phyloP scores from a whole-genome alignment of 2,329 filamentous ascomycete species.

The Colletotrichum abscissum region DNA sequence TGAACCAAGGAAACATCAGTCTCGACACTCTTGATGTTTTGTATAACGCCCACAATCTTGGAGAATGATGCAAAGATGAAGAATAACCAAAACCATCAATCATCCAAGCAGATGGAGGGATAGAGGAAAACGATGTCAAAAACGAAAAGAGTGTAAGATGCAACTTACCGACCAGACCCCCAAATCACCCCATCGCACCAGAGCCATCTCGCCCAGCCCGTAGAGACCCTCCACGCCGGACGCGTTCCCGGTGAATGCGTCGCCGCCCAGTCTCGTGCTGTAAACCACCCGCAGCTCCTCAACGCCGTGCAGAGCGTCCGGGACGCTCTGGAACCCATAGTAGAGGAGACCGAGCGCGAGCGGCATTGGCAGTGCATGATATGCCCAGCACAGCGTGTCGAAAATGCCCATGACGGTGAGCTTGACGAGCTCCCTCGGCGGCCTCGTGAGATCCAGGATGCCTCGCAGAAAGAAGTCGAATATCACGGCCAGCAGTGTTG shows the following conservation, averaged over 20 bases:
- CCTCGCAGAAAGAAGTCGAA: conserved; percentile 30
- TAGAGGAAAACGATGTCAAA: background rate
- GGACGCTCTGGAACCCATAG: conserved; percentile 30
- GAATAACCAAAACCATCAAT: background rate
- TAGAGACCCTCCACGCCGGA: conserved; percentile 29
- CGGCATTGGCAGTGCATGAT: conserved; percentile 28
- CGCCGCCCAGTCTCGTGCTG: conserved; percentile 1
- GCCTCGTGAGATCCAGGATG: conserved; percentile 29
- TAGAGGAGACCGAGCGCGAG: conserved; percentile 30
- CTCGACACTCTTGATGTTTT: background rate
- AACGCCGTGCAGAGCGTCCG: conserved; percentile 18
- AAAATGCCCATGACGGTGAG: conserved; percentile 22
- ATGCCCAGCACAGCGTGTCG: conserved; percentile 28
- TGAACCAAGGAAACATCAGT: conserved; percentile 13
- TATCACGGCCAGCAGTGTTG: conserved; percentile 20
- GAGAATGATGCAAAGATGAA: conserved; percentile 13
- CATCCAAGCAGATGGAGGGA: background rate
- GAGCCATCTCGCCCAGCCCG: conserved; percentile 26
- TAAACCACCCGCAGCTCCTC: conserved; percentile 23
- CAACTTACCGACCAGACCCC: conserved; percentile 32
- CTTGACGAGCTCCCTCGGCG: conserved; percentile 22
- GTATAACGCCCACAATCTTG: background rate
- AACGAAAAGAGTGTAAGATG: background rate
- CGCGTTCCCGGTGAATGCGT: background rate
- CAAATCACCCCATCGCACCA: conserved; percentile 32